phyloP scores from a whole-genome alignment of 2,329 filamentous ascomycete species.

The Pseudomassariella vexata region DNA sequence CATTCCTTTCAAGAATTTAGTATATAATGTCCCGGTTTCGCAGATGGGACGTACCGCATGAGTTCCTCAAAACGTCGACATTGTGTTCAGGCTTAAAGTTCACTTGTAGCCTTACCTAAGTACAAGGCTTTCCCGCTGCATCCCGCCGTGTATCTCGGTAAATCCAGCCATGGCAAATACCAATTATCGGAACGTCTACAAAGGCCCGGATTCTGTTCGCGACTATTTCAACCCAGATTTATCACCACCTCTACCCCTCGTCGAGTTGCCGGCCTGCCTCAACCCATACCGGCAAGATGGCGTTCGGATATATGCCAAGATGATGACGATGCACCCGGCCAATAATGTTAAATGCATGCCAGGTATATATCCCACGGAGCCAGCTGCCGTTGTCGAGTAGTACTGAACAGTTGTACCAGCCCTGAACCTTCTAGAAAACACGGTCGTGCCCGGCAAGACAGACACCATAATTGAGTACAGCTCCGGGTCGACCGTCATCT shows the following conservation, averaged over 20 bases:
- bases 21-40: no score
- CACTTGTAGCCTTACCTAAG: no score
- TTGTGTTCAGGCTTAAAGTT: no score
- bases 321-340: conserved; percentile 59
- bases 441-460: conserved; percentile 35
- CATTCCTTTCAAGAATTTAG: no score
- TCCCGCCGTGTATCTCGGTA: conserved; percentile 48
- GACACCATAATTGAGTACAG: conserved; percentile 54
- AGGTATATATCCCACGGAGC: conserved; percentile 27
- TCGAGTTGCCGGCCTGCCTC: conserved; percentile 51
- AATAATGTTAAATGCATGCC: conserved; percentile 62
- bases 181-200: conserved; percentile 51
- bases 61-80: no score
- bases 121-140: conserved; percentile 53
- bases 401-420: conserved; percentile 24
- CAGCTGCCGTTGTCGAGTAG: not conserved
- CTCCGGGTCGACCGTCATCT: conserved; percentile 57
- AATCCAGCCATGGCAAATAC: conserved; percentile 52
- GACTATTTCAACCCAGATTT: conserved; percentile 55
- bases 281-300: conserved; percentile 54
- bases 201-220: conserved; percentile 48
- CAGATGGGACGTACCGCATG: no score
- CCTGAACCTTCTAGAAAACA: conserved; percentile 41
- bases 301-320: conserved; percentile 59
- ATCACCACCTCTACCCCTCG: conserved; percentile 52